These are phyloP conservation scores for Suhomyces emberorum DNA, from an alignment of 805 yeast genomes.

Conservation along the genomic window DNA sequence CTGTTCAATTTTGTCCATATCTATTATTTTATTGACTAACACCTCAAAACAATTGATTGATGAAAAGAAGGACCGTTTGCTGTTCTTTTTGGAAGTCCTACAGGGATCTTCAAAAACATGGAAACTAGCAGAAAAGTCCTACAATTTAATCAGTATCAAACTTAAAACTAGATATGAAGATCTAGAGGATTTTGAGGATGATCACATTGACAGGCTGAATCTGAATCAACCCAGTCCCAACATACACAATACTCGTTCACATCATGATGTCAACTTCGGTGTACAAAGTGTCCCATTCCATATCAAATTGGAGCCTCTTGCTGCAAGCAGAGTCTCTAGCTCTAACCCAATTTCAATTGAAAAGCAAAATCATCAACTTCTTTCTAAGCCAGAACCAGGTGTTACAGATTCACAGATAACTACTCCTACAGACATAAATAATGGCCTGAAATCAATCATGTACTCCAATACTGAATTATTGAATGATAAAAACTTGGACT, in stretches of 20 bases:
- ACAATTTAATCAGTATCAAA: constrained; percentile 36
- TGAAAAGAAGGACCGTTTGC: constrained; percentile 26
- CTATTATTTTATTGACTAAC: constrained; percentile 37
- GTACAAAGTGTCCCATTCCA: background rate
- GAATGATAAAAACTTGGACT: constrained; percentile 30
- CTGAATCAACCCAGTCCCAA: background rate
- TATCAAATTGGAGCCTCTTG: background rate
- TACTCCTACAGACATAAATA: background rate
- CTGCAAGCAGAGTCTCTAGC: background rate
- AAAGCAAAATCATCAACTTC: background rate
- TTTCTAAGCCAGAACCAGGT: background rate
- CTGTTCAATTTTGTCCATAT: constrained; percentile 44
- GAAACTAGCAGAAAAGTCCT: constrained; percentile 47
- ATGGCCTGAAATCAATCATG: constrained; percentile 10
- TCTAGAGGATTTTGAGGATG: background rate
- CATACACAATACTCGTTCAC: background rate
- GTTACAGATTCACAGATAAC: background rate
- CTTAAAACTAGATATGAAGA: constrained; percentile 16
- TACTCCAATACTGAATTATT: constrained; percentile 19
- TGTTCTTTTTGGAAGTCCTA: constrained; percentile 39
- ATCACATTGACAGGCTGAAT: background rate
- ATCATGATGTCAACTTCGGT: background rate
- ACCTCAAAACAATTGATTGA: constrained; percentile 23
- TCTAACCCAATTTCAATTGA: background rate
- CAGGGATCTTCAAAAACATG: constrained; percentile 44